These are phyloP conservation scores for Raphanus sativus DNA, from an alignment of 345 rosid genomes.

Conservation along the genomic window DNA sequence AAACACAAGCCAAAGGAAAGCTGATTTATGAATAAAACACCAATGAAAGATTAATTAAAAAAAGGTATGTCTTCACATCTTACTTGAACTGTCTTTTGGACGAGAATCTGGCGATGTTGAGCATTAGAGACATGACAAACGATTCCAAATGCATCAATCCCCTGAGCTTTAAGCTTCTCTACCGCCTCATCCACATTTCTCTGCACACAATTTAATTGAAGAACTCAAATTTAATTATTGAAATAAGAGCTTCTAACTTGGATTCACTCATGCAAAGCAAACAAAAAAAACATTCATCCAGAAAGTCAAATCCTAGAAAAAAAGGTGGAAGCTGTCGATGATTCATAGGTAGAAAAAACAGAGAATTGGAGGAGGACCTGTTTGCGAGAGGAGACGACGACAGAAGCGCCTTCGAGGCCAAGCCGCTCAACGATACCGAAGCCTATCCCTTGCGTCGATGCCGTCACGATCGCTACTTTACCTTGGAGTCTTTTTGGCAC, in stretches of 20 bases:
- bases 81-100: conserved; percentile 68
- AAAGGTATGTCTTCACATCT: neutral
- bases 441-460: conserved; percentile 95
- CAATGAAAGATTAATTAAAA: neutral
- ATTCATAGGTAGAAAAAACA: neutral
- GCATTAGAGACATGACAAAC: conserved; percentile 84
- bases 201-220: conserved; percentile 32
- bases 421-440: conserved; percentile 69
- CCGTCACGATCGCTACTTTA: conserved; percentile 85
- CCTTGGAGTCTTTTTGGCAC: conserved; percentile 58
- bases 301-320: neutral
- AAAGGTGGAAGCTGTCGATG: neutral
- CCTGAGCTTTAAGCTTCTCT: conserved; percentile 59
- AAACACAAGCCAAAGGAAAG: conserved; percentile 2
- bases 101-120: conserved; percentile 72
- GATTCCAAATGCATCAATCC: conserved; percentile 70
- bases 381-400: conserved; percentile 43
- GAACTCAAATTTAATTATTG: neutral
- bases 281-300: neutral
- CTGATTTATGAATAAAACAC: neutral
- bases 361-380: conserved; percentile 27
- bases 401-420: conserved; percentile 58
- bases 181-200: conserved; percentile 82
- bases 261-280: neutral
- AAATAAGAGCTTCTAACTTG: neutral